phyloP scores from a whole-genome alignment of 768 basidiomycete species.

The Psilocybe sp. region DNA sequence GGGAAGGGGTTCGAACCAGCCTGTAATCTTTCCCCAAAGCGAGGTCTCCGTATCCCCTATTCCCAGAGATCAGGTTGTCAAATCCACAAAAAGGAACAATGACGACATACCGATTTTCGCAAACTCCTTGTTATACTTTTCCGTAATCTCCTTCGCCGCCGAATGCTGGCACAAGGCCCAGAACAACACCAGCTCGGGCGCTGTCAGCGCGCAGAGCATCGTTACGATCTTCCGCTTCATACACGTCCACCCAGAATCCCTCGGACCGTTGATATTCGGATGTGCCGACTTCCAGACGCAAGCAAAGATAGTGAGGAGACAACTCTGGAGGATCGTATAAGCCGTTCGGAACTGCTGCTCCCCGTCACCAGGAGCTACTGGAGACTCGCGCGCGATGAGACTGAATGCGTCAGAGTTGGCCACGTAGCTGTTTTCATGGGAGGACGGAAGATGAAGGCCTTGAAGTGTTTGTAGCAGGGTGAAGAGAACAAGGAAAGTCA shows the following conservation, averaged over 20 bases:
- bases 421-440: no score
- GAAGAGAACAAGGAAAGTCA: no score
- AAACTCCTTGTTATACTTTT: constrained; percentile 1
- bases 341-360: no score
- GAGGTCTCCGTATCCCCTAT: neutral
- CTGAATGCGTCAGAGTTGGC: no score
- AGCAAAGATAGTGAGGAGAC: constrained; percentile 14
- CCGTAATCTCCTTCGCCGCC: constrained; percentile 3
- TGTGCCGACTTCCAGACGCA: constrained; percentile 18
- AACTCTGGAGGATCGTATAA: constrained; percentile 15
- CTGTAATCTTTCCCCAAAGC: neutral
- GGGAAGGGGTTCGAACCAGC: neutral
- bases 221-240: constrained; percentile 3
- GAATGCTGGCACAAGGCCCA: constrained; percentile 12
- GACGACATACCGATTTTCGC: neutral
- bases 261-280: constrained; percentile 14
- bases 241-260: constrained; percentile 5
- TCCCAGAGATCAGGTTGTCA: neutral
- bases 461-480: no score
- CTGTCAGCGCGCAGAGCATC: constrained; percentile 12
- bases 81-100: neutral
- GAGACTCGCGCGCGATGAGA: no score
- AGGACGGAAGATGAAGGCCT: no score
- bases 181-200: constrained; percentile 11
- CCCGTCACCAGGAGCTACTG: no score